A percentile compares a stretch with the other conserved stretches of the same genome.
Evolutionary conservation across 805 yeast species (phyloP).

Genomic region (Jamesozyma spencerorum): DNA sequence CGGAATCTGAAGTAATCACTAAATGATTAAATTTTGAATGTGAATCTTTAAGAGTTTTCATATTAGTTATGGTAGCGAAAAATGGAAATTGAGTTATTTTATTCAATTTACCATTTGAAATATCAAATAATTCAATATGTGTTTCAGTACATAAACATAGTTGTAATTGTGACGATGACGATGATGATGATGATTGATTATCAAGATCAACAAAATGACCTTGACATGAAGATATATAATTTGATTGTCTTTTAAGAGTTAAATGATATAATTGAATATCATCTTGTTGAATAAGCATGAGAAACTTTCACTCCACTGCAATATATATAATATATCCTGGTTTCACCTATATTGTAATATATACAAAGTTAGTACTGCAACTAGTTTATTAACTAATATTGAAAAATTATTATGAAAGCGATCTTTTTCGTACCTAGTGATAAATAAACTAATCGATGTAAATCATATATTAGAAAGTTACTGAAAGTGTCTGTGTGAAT

Average conservation of each 20-base stretch:
- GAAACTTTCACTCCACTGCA: no score
- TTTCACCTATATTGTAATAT: neutral
- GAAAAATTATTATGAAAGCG: no score
- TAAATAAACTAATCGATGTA: no score
- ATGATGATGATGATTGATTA: neutral
- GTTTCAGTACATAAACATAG: slow-evolving; percentile 28
- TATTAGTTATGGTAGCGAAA: slow-evolving; percentile 49
- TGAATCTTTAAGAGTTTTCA: slow-evolving; percentile 43
- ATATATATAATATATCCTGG: neutral
- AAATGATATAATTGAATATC: slow-evolving; percentile 45
- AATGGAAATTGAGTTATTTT: slow-evolving; percentile 36
- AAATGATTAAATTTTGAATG: slow-evolving; percentile 50
- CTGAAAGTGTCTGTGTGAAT: no score
- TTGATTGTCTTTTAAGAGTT: slow-evolving; percentile 55
- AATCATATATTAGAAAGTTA: no score
- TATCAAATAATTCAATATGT: slow-evolving; percentile 31
- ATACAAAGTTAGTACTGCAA: no score
- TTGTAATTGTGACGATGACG: slow-evolving; percentile 12
- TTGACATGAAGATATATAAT: slow-evolving; percentile 44
- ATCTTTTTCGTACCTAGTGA: no score
- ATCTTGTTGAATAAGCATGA: slow-evolving; percentile 15
- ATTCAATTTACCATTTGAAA: slow-evolving; percentile 46
- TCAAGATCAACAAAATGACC: slow-evolving; percentile 56
- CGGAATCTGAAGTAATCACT: slow-evolving; percentile 73
- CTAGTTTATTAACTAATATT: no score